Base-by-base conservation (phyloP, 2,329 filamentous ascomycete species). In the Camillea tinctor region DNA sequence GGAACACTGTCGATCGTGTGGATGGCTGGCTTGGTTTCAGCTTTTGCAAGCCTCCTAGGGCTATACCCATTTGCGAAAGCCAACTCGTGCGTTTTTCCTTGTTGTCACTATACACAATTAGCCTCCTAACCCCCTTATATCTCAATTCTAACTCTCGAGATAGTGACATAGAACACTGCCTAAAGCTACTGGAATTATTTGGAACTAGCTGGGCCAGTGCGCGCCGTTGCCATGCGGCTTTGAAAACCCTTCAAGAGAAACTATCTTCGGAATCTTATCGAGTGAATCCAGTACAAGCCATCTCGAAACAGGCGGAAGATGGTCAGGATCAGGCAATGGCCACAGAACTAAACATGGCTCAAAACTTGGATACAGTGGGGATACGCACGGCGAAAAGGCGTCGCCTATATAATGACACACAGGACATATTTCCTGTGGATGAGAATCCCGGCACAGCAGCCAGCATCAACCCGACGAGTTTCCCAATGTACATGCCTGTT, bases 11-110 rank as follows among this genome's bases (percentile, higher is more conserved):
- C 60, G 6, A 57, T 50, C 7, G 30, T 50, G 15, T 61, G 60
- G 60, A 61, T 59, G 57, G 23, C 60, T 19, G 60, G 56, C 21
- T 36, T 61, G 8, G 40, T 61, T 15, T 26, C 56, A 3, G 54
- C 57, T 17, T 61, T 61, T 53, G 60, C 60, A 8, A 50, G 56
- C 24, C 21, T 59, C 8, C 53, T 61, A 17, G 48, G 57, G 13
- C 17, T 51, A 5, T 59, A 61, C 50, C 60, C 60, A 2, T 36
- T 61, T 15, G 48, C 48, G 30, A 59, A 61, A 19, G 56, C 60
- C 36, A 49, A 13, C 5, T 6, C 53, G 60, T 61, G 51, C 36
- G 36, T 44, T 44, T 5, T n/a, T 44, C 17, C 36, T 1, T 11
- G 3, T 44, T n/a, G 36, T 44, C 36, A 44, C 6, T 44, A 15